Percentiles rank a stretch among this genome's conserved stretches.
phyloP scores from a whole-genome alignment of 75 land plant genomes.

The Selaginella tamariscina region DNA sequence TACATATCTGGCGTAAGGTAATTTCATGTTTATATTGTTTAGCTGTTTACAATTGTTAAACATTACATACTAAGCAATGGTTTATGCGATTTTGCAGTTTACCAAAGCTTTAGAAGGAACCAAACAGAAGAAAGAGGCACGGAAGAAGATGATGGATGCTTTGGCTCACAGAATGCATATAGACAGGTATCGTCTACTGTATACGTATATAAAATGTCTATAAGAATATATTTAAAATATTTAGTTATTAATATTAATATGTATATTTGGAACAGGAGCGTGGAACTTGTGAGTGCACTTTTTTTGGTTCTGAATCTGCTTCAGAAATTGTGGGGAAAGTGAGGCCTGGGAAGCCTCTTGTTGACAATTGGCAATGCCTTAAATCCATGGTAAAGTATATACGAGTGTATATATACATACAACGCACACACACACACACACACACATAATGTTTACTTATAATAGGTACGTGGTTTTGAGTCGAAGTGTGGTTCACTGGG shows the following conservation, averaged over 20 bases:
- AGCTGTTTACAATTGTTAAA: no score
- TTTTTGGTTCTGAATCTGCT: constrained; percentile 46
- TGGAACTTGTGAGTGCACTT: constrained; percentile 48
- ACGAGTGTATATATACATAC: not conserved
- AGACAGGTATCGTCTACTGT: no score
- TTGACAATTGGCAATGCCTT: constrained; percentile 84
- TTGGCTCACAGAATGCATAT: constrained; percentile 53
- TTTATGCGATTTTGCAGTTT: constrained; percentile 31
- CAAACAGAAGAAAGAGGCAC: constrained; percentile 29
- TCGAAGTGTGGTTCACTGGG: constrained; percentile 53
- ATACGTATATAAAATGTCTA: no score
- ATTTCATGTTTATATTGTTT: not conserved
- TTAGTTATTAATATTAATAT: no score
- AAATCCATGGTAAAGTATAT: constrained; percentile 48
- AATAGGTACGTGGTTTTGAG: constrained; percentile 63
- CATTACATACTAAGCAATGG: no score
- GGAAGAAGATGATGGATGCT: constrained; percentile 36
- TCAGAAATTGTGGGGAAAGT: constrained; percentile 13
- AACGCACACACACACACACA: no score
- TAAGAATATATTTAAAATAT: no score
- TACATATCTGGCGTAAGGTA: constrained; percentile 68
- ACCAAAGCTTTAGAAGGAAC: constrained; percentile 30
- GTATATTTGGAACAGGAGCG: no score
- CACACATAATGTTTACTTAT: not conserved
- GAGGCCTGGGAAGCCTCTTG: constrained; percentile 45